Percentiles rank a stretch among this genome's conserved stretches.
phyloP scores from a whole-genome alignment of 2,329 filamentous ascomycete species.

The Endothia cerciana region DNA sequence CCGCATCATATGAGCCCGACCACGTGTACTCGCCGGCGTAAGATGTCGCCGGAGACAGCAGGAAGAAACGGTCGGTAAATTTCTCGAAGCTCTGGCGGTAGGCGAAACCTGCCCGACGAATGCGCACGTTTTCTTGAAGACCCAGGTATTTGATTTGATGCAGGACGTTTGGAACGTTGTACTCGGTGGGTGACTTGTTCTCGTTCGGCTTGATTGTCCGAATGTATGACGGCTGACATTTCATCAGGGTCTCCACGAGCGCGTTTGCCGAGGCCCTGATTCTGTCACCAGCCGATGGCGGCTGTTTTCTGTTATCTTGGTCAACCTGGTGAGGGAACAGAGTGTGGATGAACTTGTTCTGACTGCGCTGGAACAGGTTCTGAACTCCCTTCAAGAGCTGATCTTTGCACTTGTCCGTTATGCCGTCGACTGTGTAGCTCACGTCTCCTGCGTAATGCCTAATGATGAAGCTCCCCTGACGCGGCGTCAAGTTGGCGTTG shows the following conservation, averaged over 20 bases:
- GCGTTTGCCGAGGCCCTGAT: constrained; percentile 95
- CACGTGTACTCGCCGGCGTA: constrained; percentile 98
- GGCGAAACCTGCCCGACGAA: constrained; percentile 93
- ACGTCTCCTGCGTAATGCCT: constrained; percentile 99
- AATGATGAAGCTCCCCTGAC: constrained; percentile 96
- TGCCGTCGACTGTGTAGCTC: constrained; percentile 89
- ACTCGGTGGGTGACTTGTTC: constrained; percentile 94
- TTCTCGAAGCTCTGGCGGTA: constrained; percentile 98
- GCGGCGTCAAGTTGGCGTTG: constrained; percentile 86
- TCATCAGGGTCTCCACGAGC: constrained; percentile 93
- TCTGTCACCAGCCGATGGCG: constrained; percentile 93
- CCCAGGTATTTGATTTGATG: constrained; percentile 99
- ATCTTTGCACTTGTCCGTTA: constrained; percentile 99
- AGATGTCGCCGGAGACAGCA: constrained; percentile 90
- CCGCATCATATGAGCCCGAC: constrained; percentile 84
- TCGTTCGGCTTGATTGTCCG: constrained; percentile 99
- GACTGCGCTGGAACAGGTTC: constrained; percentile 81
- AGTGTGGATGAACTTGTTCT: constrained; percentile 83
- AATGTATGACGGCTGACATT: constrained; percentile 96
- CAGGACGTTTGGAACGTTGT: constrained; percentile 87
- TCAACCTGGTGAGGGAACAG: constrained; percentile 93
- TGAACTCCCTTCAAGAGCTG: constrained; percentile 92
- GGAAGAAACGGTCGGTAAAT: constrained; percentile 96
- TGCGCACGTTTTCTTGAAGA: constrained; percentile 98
- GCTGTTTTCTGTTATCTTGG: constrained; percentile 91